Base-by-base conservation (phyloP, 345 rosid genomes). In the Dovyalis caffra region DNA sequence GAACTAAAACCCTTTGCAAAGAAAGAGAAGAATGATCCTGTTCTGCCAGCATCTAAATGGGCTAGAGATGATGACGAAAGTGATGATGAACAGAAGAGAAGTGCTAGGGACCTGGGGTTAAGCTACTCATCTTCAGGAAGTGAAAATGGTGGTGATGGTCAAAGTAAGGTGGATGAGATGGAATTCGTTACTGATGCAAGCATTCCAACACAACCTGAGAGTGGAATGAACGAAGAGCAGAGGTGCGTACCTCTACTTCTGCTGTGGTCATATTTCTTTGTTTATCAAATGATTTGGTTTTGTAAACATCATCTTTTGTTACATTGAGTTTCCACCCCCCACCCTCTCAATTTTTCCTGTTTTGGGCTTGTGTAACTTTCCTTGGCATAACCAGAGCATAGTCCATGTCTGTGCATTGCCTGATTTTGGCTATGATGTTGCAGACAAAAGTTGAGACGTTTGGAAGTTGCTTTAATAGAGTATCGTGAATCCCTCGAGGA, bases 401-500 rank as follows among this genome's bases (percentile, higher is more conserved):
- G 29, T 31, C 33, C 25, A 38, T 77, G 64, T 38, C 7, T 67
- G 28, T 40, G 66, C 69, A 0, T 32, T 61, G 29, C 35, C 77
- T 77, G 33, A 65, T 68, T 29, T 61, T 66, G 20, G 3, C 63
- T 47, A 35, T 80, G 70, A 66, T 74, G 63, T 65, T 74, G 77
- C 91, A 96, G 99, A 70, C 92, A 92, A 78, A 96, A 91, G 86
- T 77, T 87, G 83, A 90, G 98, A 84, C 90, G 93, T 38, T 78
- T 95, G 64, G 99, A 95, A 83, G 99, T 89, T 77, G 91, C 92
- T 81, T 80, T 93, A 86, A 95, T 95, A 73, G 99, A 93, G 76
- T 95, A 93, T 76, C 95, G 98, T 40, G 99, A 95, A 87, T 86
- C 92, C 72, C 91, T 95, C 0, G 98, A 96, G 83, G 99, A 96